A percentile compares a stretch with the other conserved stretches of the same genome.
phyloP scores from a whole-genome alignment of 148 eudicot species.

The Dianthus caryophyllus region DNA sequence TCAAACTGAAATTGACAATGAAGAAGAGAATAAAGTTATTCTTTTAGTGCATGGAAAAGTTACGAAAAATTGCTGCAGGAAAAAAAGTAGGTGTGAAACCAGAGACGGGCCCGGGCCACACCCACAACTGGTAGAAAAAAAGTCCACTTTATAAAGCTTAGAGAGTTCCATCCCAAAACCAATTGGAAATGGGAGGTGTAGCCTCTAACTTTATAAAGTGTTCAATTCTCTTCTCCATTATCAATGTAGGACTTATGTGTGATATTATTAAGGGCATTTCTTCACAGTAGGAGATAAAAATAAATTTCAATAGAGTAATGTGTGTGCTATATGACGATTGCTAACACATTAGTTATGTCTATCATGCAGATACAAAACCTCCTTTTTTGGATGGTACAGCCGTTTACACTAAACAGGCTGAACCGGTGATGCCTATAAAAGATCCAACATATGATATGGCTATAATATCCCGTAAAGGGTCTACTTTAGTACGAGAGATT shows the following conservation, averaged over 20 bases:
- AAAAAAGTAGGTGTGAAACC: no score
- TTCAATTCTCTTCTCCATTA: no score
- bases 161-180: no score
- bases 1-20: constrained; percentile 94
- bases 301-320: no score
- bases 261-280: no score
- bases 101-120: no score
- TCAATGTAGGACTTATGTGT: no score
- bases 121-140: no score
- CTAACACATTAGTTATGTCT: background rate
- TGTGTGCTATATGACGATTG: background rate
- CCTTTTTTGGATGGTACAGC: constrained; percentile 95
- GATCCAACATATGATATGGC: constrained; percentile 99
- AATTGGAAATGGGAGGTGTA: no score
- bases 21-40: constrained; percentile 87
- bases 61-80: background rate
- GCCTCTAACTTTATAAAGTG: no score
- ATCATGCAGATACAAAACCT: constrained; percentile 76
- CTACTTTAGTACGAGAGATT: constrained; percentile 72
- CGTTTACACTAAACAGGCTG: constrained; percentile 95
- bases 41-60: constrained; percentile 75
- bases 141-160: no score
- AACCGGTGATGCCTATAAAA: constrained; percentile 87
- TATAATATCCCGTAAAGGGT: constrained; percentile 93
- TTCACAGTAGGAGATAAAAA: no score